Conservation (phyloP, 345 rosid species). For the Sonneratia caseolaris region DNA sequence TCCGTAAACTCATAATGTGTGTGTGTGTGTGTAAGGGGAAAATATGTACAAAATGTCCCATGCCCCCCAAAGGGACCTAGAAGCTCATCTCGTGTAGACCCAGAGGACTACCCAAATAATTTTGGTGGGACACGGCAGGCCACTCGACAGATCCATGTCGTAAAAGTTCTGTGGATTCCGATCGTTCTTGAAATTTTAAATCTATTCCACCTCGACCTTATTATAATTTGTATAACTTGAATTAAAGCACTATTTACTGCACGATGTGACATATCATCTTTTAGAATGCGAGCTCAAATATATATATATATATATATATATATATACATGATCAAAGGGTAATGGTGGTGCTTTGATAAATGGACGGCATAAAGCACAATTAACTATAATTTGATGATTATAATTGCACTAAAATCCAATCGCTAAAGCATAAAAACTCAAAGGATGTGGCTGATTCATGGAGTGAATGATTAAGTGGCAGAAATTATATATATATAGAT, state of each 20-base stretch:
- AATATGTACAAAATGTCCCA: neutral
- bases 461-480: constrained; percentile 39
- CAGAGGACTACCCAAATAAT: constrained; percentile 2
- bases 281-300: no score
- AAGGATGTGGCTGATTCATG: constrained; percentile 42
- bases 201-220: neutral
- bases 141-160: constrained; percentile 4
- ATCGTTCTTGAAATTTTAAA: neutral
- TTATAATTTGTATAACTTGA: neutral
- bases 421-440: constrained; percentile 20
- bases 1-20: neutral
- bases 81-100: constrained; percentile 8
- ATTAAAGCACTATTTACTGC: neutral
- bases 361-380: neutral
- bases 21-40: neutral
- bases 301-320: no score
- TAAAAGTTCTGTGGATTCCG: neutral
- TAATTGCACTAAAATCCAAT: neutral
- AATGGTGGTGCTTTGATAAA: neutral
- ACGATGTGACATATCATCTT: neutral
- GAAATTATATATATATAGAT: constrained; percentile 2
- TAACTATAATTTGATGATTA: neutral
- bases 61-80: neutral
- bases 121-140: constrained; percentile 3
- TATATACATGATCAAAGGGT: no score